A percentile compares a stretch with the other conserved stretches of the same genome.
These are phyloP conservation scores for Borealophlyctis nickersoniae DNA, from an alignment of 192 early-diverging fungal species.

Conservation along the genomic window DNA sequence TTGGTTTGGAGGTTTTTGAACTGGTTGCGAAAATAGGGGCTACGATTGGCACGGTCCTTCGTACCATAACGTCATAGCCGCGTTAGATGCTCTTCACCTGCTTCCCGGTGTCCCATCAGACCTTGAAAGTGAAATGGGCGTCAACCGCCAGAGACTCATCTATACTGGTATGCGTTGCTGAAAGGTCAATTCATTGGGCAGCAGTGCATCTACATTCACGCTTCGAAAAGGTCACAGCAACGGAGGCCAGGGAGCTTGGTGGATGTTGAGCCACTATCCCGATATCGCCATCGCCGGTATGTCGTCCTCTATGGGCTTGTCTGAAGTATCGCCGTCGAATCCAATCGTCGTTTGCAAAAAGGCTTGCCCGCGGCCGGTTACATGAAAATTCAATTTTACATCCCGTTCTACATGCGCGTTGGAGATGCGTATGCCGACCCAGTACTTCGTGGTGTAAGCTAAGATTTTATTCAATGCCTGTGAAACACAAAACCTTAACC, in stretches of 20 bases:
- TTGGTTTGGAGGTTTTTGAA: no score
- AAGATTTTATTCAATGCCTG: no score
- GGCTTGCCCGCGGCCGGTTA: slow-evolving; percentile 68
- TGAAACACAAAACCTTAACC: no score
- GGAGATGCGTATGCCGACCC: slow-evolving; percentile 65
- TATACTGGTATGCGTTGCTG: slow-evolving; percentile 42
- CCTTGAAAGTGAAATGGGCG: slow-evolving; percentile 19
- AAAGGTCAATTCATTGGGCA: not conserved
- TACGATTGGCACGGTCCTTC: slow-evolving; percentile 80
- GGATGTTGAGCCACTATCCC: slow-evolving; percentile 64
- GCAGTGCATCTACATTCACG: not conserved
- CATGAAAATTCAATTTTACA: slow-evolving; percentile 73
- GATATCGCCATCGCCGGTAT: slow-evolving; percentile 66
- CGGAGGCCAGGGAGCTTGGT: slow-evolving; percentile 80
- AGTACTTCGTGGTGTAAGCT: slow-evolving; percentile 54
- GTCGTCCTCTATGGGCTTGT: not conserved
- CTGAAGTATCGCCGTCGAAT: not conserved
- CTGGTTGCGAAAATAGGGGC: slow-evolving; percentile 42
- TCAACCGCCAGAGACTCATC: slow-evolving; percentile 48
- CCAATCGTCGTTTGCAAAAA: slow-evolving; percentile 17
- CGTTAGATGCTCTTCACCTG: slow-evolving; percentile 47
- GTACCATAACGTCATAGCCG: slow-evolving; percentile 53
- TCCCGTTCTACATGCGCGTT: slow-evolving; percentile 60
- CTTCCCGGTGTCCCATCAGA: slow-evolving; percentile 52
- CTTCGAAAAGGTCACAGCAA: slow-evolving; percentile 61